Evolutionary conservation across 805 yeast species (phyloP).

Genomic region (Lachancea sp.): DNA sequence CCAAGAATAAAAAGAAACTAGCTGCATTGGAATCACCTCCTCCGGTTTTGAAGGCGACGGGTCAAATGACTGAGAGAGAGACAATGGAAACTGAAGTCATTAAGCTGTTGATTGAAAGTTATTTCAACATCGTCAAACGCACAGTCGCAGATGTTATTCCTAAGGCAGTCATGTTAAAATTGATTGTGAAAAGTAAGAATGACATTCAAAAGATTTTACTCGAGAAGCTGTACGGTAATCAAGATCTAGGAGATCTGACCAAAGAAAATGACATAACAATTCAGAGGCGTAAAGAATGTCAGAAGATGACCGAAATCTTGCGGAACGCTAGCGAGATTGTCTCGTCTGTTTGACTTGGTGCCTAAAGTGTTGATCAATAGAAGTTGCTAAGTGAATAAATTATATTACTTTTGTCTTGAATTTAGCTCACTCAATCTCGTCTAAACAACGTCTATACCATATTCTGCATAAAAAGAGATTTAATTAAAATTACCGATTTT

Average conservation of each 20-base stretch:
- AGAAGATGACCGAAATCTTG: constrained; percentile 90
- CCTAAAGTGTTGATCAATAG: not conserved
- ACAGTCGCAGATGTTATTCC: constrained; percentile 92
- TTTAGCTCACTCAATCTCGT: too few relatives aligned
- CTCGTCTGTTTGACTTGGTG: constrained; percentile 29
- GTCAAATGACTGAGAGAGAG: constrained; percentile 87
- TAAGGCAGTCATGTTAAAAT: constrained; percentile 88
- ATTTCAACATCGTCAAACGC: constrained; percentile 87
- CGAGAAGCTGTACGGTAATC: constrained; percentile 75
- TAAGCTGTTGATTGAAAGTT: constrained; percentile 82
- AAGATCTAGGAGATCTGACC: constrained; percentile 68
- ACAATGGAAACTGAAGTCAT: constrained; percentile 96
- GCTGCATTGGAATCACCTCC: constrained; percentile 98
- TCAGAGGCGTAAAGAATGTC: constrained; percentile 90
- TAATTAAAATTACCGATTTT: not conserved
- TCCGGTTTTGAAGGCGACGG: constrained; percentile 85
- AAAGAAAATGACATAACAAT: constrained; percentile 89
- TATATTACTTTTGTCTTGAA: too few relatives aligned
- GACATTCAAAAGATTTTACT: constrained; percentile 87
- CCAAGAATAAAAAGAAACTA: constrained; percentile 87
- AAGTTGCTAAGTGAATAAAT: not conserved
- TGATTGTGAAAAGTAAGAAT: constrained; percentile 75
- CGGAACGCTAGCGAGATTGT: constrained; percentile 88
- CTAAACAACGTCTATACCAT: too few relatives aligned
- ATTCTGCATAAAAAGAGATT: too few relatives aligned